phyloP scores from a whole-genome alignment of 1,284 basidiomycete genomes.

The Hymenochaete sp. region DNA sequence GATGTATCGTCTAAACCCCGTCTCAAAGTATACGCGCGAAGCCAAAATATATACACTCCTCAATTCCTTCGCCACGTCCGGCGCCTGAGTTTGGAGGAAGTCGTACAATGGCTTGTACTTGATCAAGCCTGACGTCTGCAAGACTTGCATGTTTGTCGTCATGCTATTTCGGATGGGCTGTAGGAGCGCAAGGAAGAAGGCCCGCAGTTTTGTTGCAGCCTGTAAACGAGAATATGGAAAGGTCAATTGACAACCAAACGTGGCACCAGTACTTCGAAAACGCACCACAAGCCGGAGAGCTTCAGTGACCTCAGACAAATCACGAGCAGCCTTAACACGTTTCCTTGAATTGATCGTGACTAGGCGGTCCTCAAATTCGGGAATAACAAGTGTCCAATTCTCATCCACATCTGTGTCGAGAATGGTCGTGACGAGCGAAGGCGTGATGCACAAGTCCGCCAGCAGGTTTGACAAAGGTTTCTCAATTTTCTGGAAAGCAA shows the following conservation, averaged over 20 bases:
- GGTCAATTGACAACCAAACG: background rate
- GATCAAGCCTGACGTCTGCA: constrained; percentile 83
- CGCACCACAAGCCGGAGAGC: constrained; percentile 77
- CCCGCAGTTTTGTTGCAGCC: constrained; percentile 84
- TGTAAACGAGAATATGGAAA: too few relatives aligned
- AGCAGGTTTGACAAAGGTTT: constrained; percentile 77
- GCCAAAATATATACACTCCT: constrained; percentile 82
- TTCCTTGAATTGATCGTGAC: constrained; percentile 59
- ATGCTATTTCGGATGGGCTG: constrained; percentile 78
- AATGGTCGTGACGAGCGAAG: constrained; percentile 68
- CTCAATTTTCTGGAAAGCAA: constrained; percentile 66
- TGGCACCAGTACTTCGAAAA: constrained; percentile 11
- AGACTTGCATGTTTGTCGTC: constrained; percentile 86
- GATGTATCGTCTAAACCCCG: constrained; percentile 86
- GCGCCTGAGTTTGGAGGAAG: constrained; percentile 80
- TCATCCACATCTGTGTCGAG: constrained; percentile 80
- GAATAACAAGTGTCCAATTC: constrained; percentile 74
- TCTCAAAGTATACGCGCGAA: constrained; percentile 91
- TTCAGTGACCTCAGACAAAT: constrained; percentile 76
- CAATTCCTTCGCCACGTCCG: constrained; percentile 79
- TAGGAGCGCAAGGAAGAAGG: constrained; percentile 78
- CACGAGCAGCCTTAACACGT: constrained; percentile 78
- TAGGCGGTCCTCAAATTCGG: constrained; percentile 72
- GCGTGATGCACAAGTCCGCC: constrained; percentile 75
- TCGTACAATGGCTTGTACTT: constrained; percentile 80